Conservation (phyloP, 2,329 filamentous ascomycete species). For the Alternaria conjuncta region DNA sequence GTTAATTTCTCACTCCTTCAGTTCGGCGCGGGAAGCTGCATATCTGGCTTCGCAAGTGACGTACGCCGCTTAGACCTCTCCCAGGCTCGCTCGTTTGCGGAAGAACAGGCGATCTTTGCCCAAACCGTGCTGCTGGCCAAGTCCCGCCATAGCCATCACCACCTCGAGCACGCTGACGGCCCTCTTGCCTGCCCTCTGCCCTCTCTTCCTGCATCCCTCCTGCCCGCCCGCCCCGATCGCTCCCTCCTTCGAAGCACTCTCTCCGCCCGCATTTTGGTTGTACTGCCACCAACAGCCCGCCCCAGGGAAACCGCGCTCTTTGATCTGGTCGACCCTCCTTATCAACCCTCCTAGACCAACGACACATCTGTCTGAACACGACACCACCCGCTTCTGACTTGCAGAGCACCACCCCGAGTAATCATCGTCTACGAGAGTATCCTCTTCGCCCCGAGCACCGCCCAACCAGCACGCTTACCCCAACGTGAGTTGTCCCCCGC, state of each 20-base stretch:
- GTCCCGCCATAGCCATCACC: conserved; percentile 27
- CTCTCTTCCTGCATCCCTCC: conserved; percentile 8
- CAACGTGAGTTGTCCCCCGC: conserved; percentile 36
- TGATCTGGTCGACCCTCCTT: conserved; percentile 45
- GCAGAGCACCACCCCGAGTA: conserved; percentile 28
- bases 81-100: conserved; percentile 26
- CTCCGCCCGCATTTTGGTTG: conserved; percentile 42
- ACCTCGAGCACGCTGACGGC: conserved; percentile 18
- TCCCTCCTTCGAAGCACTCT: conserved; percentile 48
- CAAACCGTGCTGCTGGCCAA: conserved; percentile 24
- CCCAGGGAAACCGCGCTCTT: conserved; percentile 49
- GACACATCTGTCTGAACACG: conserved; percentile 23
- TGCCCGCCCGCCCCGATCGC: conserved; percentile 37
- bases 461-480: conserved; percentile 25
- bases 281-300: conserved; percentile 35
- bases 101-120: conserved; percentile 35
- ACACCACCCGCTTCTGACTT: conserved; percentile 30
- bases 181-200: conserved; percentile 22
- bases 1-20: conserved; percentile 1
- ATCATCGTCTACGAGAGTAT: conserved; percentile 41
- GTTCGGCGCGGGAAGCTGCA: conserved; percentile 20
- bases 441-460: conserved; percentile 30
- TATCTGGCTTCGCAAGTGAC: conserved; percentile 29
- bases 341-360: conserved; percentile 30
- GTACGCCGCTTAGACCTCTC: conserved; percentile 31